Base-by-base conservation (phyloP, 1,284 basidiomycete species). In the Apiotrichum sp. region DNA sequence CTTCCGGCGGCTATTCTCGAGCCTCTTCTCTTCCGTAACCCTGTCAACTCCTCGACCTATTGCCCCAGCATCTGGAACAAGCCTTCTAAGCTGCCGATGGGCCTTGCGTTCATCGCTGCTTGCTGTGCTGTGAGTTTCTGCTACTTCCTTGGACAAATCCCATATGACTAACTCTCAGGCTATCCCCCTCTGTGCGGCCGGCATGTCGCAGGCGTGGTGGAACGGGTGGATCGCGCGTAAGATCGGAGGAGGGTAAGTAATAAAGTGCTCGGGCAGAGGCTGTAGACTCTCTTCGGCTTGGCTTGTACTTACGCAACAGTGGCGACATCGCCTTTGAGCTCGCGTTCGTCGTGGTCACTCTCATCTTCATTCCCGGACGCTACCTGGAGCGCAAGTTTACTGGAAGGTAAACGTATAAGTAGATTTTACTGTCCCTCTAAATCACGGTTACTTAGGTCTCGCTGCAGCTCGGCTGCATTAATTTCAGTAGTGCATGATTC, bases 201-300 rank as follows among this genome's bases (percentile, higher is more conserved):
- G 69, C 8, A 77, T 77, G 70, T 62, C 70, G 6, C 70, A 74
- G 59, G 62, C 59, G 11, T 77, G 75, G 75, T 77, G 75, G 75
- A 68, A 65, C 13, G 73, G 75, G 32, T 77, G 75, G 75, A 71
- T 73, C 45, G 72, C 75, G 0, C 59, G 60, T 47, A 57, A 56
- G 46, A 71, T 76, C 40, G 69, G 68, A 10, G 74, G 72, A 53
- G 57, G 63, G 64, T 73, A 62, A 69, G 73, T 68, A 11, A 52
- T 33, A n/a, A n/a, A n/a, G n/a, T n/a, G 10, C 34, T 22, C 7
- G 16, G 10, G n/a, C 47, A 39, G 22, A 49, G 36, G 31, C 29
- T 45, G 13, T n/a, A n/a, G n/a, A n/a, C n/a, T n/a, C n/a, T n/a
- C n/a, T n/a, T n/a, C n/a, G n/a, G n/a, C 35, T 36, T 36, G 35